These are phyloP conservation scores for Acacia confusa DNA, from an alignment of 306 rosid species.

Conservation along the genomic window DNA sequence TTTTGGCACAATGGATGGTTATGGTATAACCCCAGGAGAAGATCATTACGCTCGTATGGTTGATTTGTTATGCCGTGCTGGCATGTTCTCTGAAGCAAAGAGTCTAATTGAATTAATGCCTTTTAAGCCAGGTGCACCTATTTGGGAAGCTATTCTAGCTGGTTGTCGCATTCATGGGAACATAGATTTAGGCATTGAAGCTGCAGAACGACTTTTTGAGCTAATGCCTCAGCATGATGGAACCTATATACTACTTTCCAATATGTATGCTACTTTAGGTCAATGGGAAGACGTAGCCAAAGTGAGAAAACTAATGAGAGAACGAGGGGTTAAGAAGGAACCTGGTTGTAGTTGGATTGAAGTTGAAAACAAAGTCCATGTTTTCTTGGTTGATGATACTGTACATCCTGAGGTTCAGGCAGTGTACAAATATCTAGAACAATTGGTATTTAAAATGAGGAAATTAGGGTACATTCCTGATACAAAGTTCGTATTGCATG, in stretches of 20 bases:
- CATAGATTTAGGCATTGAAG: conserved; percentile 24
- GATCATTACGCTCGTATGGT: conserved; percentile 35
- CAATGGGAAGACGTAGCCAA: conserved; percentile 28
- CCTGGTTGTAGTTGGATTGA: conserved; percentile 7
- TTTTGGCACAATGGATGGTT: conserved; percentile 27
- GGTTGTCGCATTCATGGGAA: conserved; percentile 1
- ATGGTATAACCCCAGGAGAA: conserved; percentile 26
- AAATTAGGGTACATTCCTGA: conserved; percentile 51
- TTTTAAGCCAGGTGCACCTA: conserved; percentile 24
- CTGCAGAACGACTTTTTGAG: conserved; percentile 28
- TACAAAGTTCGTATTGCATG: conserved; percentile 52
- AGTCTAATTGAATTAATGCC: conserved; percentile 27
- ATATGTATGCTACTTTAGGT: conserved; percentile 33
- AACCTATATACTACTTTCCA: conserved; percentile 29
- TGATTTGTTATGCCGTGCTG: conserved; percentile 31
- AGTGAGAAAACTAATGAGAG: conserved; percentile 18
- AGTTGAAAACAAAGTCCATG: conserved; percentile 36
- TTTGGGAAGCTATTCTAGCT: conserved; percentile 35
- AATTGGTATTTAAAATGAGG: conserved; percentile 47
- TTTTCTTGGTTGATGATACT: conserved; percentile 55
- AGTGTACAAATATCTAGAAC: conserved; percentile 51
- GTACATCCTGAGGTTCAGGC: conserved; percentile 52
- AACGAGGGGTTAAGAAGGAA: conserved; percentile 1
- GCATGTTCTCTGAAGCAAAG: conserved; percentile 24
- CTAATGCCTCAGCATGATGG: conserved; percentile 33